Conservation (phyloP, 2,329 filamentous ascomycete genomes). For the Epichloe scottii region DNA sequence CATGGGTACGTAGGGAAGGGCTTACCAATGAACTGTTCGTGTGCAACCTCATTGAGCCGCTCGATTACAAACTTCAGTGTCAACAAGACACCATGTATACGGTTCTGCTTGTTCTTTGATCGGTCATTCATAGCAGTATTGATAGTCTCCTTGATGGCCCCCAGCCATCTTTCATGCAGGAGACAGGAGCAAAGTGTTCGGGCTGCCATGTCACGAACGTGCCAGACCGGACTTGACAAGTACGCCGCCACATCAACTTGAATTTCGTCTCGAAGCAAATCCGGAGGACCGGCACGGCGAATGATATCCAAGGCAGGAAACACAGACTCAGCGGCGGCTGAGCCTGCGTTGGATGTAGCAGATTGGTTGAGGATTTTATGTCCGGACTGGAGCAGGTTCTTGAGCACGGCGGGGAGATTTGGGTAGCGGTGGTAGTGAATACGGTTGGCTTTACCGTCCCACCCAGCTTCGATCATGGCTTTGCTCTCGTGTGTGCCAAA, state of each 20-base stretch:
- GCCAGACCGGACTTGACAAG: slow-evolving; percentile 61
- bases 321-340: slow-evolving; percentile 46
- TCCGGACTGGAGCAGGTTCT: slow-evolving; percentile 46
- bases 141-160: slow-evolving; percentile 26
- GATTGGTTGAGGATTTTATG: slow-evolving; percentile 30
- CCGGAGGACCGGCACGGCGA: slow-evolving; percentile 56
- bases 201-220: slow-evolving; percentile 69
- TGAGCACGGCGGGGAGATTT: slow-evolving; percentile 49
- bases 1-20: neutral
- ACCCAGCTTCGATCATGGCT: slow-evolving; percentile 43
- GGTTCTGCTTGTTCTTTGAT: slow-evolving; percentile 31
- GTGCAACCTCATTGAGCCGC: slow-evolving; percentile 34
- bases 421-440: slow-evolving; percentile 61
- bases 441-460: slow-evolving; percentile 50
- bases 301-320: slow-evolving; percentile 78
- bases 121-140: slow-evolving; percentile 13
- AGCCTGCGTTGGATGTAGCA: slow-evolving; percentile 15
- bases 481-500: slow-evolving; percentile 68
- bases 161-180: slow-evolving; percentile 36
- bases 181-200: slow-evolving; percentile 56
- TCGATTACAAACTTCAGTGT: slow-evolving; percentile 44
- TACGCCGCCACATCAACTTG: slow-evolving; percentile 47
- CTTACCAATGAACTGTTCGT: slow-evolving; percentile 30
- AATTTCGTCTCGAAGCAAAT: slow-evolving; percentile 40
- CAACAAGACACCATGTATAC: slow-evolving; percentile 45